Percentiles rank a stretch among this genome's conserved stretches.
phyloP scores from a whole-genome alignment of 352 stramenopile genomes.

The Globisporangium nagaii region DNA sequence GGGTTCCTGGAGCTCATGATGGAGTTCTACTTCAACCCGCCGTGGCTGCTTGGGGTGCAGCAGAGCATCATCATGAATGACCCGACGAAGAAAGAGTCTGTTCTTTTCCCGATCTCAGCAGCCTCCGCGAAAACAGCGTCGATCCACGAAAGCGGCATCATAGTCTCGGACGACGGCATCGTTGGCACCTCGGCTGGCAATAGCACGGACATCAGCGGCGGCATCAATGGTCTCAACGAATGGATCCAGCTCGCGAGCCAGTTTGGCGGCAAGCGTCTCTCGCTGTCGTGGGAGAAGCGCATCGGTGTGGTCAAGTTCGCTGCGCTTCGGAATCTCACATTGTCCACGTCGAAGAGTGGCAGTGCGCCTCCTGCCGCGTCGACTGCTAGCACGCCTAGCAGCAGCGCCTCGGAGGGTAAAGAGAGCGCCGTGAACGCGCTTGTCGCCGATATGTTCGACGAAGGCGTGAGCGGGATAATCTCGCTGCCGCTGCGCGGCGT shows the following conservation, averaged over 20 bases:
- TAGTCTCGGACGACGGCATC: constrained; percentile 43
- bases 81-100: constrained; percentile 63
- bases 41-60: constrained; percentile 51
- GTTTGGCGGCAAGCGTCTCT: constrained; percentile 58
- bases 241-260: constrained; percentile 70
- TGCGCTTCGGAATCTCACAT: constrained; percentile 55
- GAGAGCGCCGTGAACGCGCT: constrained; percentile 10
- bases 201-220: constrained; percentile 11
- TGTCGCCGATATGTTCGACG: constrained; percentile 51
- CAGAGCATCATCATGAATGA: constrained; percentile 86
- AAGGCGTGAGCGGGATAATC: constrained; percentile 51
- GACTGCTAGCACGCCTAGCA: neutral
- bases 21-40: constrained; percentile 78
- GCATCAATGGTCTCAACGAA: constrained; percentile 33
- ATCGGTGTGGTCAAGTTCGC: constrained; percentile 53
- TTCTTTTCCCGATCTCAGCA: constrained; percentile 61
- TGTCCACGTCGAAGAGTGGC: neutral
- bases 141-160: constrained; percentile 42
- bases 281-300: constrained; percentile 76
- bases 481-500: constrained; percentile 58
- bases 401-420: neutral
- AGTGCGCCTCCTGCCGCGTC: neutral
- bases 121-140: constrained; percentile 20
- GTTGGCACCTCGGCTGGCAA: constrained; percentile 17
- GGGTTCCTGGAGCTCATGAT: constrained; percentile 81